Evolutionary conservation across 2,329 filamentous ascomycete species (phyloP), one percentile per base, ranked within the genome.

Genomic region (Trichothecium roseum): DNA sequence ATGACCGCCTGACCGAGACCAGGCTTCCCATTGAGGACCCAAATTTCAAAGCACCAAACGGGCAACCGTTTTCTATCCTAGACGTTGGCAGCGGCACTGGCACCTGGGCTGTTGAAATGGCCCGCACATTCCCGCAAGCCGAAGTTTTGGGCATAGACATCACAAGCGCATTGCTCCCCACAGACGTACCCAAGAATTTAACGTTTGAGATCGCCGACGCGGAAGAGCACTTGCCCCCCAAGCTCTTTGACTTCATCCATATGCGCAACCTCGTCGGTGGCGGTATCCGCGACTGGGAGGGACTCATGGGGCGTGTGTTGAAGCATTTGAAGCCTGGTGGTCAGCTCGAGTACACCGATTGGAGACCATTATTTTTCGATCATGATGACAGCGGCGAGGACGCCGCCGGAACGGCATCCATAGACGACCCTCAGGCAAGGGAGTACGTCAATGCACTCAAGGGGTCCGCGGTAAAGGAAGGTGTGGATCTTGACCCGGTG

Each of bases 121-220:
- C 55, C 4, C 53, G 51, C 30, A 49, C 49, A 5, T 60, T 62
- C 36, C 62, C 63, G 3, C 50, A 56, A 18, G 57, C 55, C 18
- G 48, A 51, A 4, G 55, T 66, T 12, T 53, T 60, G 18, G 61
- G 61, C 20, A 51, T 64, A 29, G 63, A 66, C 38, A 44, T 64
- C 15, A 62, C 55, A 15, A 54, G 54, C 18, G 58, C 60, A n/a
- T 52, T 65, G 24, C 46, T 60, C 30, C 59, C 56, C 13, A 57
- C 49, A 8, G 49, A 54, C 18, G 66, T 78, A 7, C 74, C 75
- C 6, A 63, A 70, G 14, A 80, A 80, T 44, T 63, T 78, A 16
- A 62, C 59, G 4, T 79, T 78, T 47, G 57, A 72, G 38, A 64
- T 79, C 28, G 70, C 71, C 47, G 73, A 80, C 47, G 69, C 74